phyloP scores from a whole-genome alignment of 2,329 filamentous ascomycete genomes.

The Diaporthe humulicola region DNA sequence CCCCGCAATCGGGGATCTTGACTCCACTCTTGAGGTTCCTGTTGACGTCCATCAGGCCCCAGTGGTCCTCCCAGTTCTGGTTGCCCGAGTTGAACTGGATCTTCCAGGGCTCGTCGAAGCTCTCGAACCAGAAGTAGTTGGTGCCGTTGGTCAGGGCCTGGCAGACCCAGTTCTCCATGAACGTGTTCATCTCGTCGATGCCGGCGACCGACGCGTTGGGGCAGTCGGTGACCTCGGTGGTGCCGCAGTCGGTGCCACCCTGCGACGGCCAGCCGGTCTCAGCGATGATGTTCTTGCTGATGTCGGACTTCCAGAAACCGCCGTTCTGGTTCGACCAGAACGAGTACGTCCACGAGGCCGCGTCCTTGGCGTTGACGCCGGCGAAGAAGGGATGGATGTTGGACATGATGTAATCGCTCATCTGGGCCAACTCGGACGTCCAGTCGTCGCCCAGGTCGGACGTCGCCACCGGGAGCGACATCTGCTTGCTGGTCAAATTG shows the following conservation, averaged over 20 bases:
- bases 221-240: slow-evolving; percentile 65
- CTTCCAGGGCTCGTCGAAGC: slow-evolving; percentile 98
- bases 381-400: slow-evolving; percentile 98
- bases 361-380: slow-evolving; percentile 76
- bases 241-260: slow-evolving; percentile 84
- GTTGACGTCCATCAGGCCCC: slow-evolving; percentile 90
- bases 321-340: slow-evolving; percentile 85
- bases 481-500: slow-evolving; percentile 77
- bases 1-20: slow-evolving; percentile 88
- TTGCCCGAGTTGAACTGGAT: slow-evolving; percentile 74
- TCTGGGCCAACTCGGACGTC: slow-evolving; percentile 75
- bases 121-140: slow-evolving; percentile 97
- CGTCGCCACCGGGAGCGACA: slow-evolving; percentile 84
- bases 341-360: slow-evolving; percentile 82
- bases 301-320: slow-evolving; percentile 72
- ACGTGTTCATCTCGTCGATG: slow-evolving; percentile 84
- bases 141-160: slow-evolving; percentile 83
- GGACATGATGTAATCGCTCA: slow-evolving; percentile 91
- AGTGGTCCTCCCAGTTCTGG: slow-evolving; percentile 93
- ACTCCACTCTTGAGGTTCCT: slow-evolving; percentile 87
- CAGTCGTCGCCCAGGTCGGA: slow-evolving; percentile 93
- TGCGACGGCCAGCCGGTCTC: slow-evolving; percentile 92
- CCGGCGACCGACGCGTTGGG: slow-evolving; percentile 80
- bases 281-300: slow-evolving; percentile 81
- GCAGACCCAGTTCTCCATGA: slow-evolving; percentile 90